Base-by-base conservation (phyloP, 352 stramenopile species). In the Globisporangium middletonii region DNA sequence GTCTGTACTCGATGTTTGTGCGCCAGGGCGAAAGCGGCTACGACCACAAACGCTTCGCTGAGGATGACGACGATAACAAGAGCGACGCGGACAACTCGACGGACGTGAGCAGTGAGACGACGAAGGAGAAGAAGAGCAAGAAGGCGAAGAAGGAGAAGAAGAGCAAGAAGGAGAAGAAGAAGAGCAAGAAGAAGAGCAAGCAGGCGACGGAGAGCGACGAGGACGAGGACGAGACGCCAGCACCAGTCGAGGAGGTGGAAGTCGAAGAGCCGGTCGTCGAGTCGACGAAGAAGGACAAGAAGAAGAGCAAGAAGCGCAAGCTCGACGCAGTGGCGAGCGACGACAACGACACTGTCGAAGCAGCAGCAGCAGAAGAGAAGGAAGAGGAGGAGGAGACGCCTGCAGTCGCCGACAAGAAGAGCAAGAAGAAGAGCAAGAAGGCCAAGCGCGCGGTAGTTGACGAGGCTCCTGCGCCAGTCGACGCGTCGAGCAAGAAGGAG, bases 1-100 rank as follows among this genome's bases (percentile, higher is more conserved):
- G 83, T 30, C 66, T 94, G 15, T 94, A 94, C 61, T 77, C 77
- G 35, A 94, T 91, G 83, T 94, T 94, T 51, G 83, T 94, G 59
- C 79, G 83, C 23, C 72, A 90, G 57, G 83, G 83, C 48, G 73
- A 94, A 38, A 70, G 83, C 26, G 71, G 72, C 11, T 90, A 92
- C 65, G 60, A 77, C 62, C 83, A 94, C 68, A 92, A 92, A 59
- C 83, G 87, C 67, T 94, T 89, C 61, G 69, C 83, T n/a, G 79
- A 89, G 12, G 50, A 73, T 11, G 66, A 73, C 28, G 60, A 76
- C 8, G 59, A 49, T 2, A 45, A 66, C 16, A 63, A 60, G 28
- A 60, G 57, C n/a, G 61, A 50, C 9, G 62, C 69, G 33, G 76
- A 79, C 50, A 82, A 77, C 50, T 59, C 69, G 35, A 64, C 38